Evolutionary conservation across 2,329 filamentous ascomycete genomes (phyloP).

Genomic region (Aureobasidium namibiae): DNA sequence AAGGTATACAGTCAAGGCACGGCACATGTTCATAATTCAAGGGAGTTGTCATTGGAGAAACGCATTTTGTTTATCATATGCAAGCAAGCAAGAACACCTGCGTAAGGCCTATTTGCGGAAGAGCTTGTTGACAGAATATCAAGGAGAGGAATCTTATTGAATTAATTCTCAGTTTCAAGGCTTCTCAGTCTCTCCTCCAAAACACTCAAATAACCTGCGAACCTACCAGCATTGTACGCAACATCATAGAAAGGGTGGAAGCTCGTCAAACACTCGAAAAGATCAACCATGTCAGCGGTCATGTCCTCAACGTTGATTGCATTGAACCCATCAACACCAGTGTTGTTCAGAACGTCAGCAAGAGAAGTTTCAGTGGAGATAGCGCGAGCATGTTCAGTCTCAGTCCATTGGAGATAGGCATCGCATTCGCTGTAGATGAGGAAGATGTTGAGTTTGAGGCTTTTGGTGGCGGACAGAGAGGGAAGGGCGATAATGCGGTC

Average conservation of each 20-base stretch:
- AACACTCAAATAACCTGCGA: background rate
- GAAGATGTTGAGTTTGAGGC: background rate
- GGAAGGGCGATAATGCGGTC: background rate
- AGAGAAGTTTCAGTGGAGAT: background rate
- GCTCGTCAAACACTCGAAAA: background rate
- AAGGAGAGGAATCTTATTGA: background rate
- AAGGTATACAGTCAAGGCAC: no score
- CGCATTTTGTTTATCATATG: no score
- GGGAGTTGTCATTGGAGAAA: no score
- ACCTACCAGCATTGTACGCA: background rate
- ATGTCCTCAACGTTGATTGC: background rate
- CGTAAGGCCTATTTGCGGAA: no score
- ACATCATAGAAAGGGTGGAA: background rate
- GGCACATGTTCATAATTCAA: no score
- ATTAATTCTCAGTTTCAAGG: background rate
- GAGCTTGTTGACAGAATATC: no score
- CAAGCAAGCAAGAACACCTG: no score
- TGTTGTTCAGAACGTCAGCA: background rate
- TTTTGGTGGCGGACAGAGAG: background rate
- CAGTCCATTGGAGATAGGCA: background rate
- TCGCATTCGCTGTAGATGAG: background rate
- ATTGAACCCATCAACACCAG: background rate
- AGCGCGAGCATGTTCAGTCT: background rate
- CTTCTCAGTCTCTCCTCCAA: background rate
- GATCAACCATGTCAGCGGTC: background rate